Evolutionary conservation across 225 moss, liverwort and hornwort species (phyloP).

Genomic region (Pseudisothecium myosuroides): DNA sequence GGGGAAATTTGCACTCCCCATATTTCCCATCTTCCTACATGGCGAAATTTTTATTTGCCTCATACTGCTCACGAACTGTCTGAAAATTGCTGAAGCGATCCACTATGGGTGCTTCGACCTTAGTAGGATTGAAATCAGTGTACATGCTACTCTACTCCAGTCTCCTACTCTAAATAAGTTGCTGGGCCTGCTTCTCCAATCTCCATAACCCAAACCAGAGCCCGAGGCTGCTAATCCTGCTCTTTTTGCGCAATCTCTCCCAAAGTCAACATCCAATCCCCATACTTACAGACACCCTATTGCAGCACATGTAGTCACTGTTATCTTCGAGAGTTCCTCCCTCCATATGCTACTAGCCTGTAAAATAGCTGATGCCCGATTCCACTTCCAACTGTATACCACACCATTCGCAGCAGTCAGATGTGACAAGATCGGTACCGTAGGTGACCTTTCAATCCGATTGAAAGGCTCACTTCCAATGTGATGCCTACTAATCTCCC

Average conservation of each 20-base stretch:
- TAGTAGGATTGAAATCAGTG: background rate
- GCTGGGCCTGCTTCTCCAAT: background rate
- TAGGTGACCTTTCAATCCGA: background rate
- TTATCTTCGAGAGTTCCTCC: background rate
- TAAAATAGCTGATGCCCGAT: background rate
- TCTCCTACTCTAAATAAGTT: too few species aligned
- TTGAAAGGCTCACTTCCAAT: background rate
- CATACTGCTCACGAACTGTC: too few species aligned
- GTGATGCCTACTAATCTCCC: background rate
- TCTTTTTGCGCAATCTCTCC: background rate
- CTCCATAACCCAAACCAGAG: background rate
- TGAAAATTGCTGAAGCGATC: too few species aligned
- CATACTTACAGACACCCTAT: background rate
- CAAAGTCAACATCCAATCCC: background rate
- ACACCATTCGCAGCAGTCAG: background rate
- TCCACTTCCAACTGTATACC: background rate
- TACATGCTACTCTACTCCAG: background rate
- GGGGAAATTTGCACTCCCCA: too few species aligned
- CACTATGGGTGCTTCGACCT: too few species aligned
- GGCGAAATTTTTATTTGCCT: too few species aligned
- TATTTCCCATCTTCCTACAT: too few species aligned
- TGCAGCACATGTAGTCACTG: background rate
- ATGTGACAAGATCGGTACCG: background rate
- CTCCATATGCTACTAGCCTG: too few species aligned
- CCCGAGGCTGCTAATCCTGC: background rate